phyloP scores from a whole-genome alignment of 2,329 filamentous ascomycete genomes.

The Pestalotiopsis sp. region DNA sequence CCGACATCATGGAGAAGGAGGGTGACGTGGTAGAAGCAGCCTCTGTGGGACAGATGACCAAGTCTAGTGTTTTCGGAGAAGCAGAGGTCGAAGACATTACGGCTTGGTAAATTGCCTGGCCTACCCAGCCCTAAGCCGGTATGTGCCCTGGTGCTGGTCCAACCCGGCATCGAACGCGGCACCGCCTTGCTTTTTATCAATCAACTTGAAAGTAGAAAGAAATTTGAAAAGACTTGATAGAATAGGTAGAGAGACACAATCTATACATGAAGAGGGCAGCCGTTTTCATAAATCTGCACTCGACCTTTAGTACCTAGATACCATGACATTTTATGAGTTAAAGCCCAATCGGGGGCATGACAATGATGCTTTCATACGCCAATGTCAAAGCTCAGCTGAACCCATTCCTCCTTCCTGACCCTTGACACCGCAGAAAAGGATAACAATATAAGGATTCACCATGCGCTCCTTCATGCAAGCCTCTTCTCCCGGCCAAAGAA shows the following conservation, averaged over 20 bases:
- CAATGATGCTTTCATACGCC: too few relatives aligned
- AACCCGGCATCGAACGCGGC: background rate
- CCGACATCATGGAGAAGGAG: slow-evolving; percentile 80
- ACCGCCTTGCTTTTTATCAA: background rate
- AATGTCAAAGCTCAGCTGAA: too few relatives aligned
- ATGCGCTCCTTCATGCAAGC: background rate
- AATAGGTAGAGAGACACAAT: background rate
- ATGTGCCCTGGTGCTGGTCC: too few relatives aligned
- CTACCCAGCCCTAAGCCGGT: background rate
- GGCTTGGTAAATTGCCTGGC: slow-evolving; percentile 69
- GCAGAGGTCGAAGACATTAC: slow-evolving; percentile 96
- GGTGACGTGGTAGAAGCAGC: slow-evolving; percentile 47
- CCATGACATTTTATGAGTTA: too few relatives aligned
- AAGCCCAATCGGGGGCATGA: too few relatives aligned
- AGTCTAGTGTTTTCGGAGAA: slow-evolving; percentile 92
- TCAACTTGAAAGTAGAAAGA: background rate
- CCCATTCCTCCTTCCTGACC: too few relatives aligned
- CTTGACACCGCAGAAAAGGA: background rate
- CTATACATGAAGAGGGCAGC: too few relatives aligned
- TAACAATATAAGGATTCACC: background rate
- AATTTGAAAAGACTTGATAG: background rate
- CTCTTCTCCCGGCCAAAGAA: slow-evolving; percentile 17
- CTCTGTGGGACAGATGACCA: slow-evolving; percentile 67
- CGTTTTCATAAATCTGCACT: too few relatives aligned
- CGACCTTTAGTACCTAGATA: too few relatives aligned